Evolutionary conservation across 257 asterid species (phyloP).

Genomic region (Voacanga thouarsii): DNA sequence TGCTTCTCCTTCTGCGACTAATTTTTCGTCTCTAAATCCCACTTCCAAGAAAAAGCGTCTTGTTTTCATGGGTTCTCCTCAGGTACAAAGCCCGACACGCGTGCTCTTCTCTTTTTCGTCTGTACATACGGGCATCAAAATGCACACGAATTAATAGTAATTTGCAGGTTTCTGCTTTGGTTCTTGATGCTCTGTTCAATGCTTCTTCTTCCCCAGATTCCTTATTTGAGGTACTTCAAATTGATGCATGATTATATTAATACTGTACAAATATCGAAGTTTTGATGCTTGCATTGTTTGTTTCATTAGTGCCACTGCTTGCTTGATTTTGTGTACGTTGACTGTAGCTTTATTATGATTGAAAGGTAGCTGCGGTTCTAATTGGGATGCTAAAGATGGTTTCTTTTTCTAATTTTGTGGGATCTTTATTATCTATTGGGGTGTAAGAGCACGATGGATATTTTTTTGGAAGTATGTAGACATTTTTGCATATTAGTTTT

Average conservation of each 20-base stretch:
- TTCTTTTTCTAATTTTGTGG: not conserved
- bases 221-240: slow-evolving; percentile 45
- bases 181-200: slow-evolving; percentile 67
- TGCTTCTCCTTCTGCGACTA: slow-evolving; percentile 33
- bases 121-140: not conserved
- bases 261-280: not conserved
- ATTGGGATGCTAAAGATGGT: not conserved
- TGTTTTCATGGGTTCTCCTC: slow-evolving; percentile 82
- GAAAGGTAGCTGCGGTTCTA: not conserved
- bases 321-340: not conserved
- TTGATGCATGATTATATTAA: not conserved
- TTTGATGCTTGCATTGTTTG: not conserved
- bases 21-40: slow-evolving; percentile 18
- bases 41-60: slow-evolving; percentile 58
- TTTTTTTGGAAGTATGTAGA: not conserved
- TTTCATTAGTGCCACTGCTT: not conserved
- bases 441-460: not conserved
- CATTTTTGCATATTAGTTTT: not conserved
- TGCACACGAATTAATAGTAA: not conserved
- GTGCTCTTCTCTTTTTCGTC: slow-evolving; percentile 5
- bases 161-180: slow-evolving; percentile 71
- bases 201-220: slow-evolving; percentile 76
- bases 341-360: not conserved
- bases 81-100: slow-evolving; percentile 27
- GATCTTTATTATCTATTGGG: not conserved